These are phyloP conservation scores for Tilletia walkeri DNA, from an alignment of 1,284 basidiomycete genomes.

Conservation along the genomic window DNA sequence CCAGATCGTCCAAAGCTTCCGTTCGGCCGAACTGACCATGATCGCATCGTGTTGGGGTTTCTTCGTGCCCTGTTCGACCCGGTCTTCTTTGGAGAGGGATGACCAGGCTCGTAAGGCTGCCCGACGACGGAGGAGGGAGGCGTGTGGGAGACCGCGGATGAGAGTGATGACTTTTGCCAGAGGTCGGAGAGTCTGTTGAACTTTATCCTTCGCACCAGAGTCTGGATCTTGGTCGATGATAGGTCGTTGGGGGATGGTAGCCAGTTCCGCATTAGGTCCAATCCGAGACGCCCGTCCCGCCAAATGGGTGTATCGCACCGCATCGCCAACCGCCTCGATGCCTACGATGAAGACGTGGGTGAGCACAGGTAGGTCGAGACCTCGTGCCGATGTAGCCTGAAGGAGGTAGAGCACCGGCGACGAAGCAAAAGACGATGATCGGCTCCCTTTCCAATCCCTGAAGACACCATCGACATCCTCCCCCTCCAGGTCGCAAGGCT, in stretches of 20 bases:
- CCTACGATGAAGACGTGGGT: constrained; percentile 51
- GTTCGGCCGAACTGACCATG: constrained; percentile 6
- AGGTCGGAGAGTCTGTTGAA: not conserved
- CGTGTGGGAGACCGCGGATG: constrained; percentile 13
- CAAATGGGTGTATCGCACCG: constrained; percentile 49
- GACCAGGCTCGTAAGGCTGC: constrained; percentile 5
- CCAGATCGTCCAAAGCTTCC: constrained; percentile 7
- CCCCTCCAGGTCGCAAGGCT: too few relatives aligned
- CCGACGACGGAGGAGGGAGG: not conserved
- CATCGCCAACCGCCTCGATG: constrained; percentile 39
- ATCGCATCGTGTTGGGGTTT: constrained; percentile 10
- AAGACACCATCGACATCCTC: not conserved
- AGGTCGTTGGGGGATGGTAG: not conserved
- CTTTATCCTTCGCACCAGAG: not conserved
- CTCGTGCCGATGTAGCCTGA: constrained; percentile 44
- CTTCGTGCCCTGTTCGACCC: not conserved
- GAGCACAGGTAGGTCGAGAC: constrained; percentile 48
- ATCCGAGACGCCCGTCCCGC: constrained; percentile 51
- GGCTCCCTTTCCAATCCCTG: not conserved
- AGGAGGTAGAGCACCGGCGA: constrained; percentile 39
- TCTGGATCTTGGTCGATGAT: not conserved
- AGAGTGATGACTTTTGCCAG: constrained; percentile 8
- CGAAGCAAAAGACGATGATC: not conserved
- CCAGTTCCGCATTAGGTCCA: constrained; percentile 20
- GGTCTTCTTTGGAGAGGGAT: not conserved